Base-by-base conservation (phyloP, 805 yeast species). In the Hanseniaspora clermontiae region DNA sequence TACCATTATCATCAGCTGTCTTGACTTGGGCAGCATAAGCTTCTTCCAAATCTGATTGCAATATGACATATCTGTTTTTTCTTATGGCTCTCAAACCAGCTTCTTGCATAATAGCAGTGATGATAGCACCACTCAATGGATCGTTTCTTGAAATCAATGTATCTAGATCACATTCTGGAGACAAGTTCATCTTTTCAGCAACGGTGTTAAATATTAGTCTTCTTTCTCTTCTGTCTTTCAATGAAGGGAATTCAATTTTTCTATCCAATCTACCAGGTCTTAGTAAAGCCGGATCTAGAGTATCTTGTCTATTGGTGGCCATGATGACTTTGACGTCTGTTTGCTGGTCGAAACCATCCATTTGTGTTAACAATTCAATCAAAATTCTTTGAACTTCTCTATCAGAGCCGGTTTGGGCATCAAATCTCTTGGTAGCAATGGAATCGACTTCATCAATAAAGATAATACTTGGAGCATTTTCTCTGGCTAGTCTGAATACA, bases 301-400 rank as follows among this genome's bases (percentile, higher is more conserved):
- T 93, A 68, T 93, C 99, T n/a, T 96, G 96, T 74, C 99, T 85
- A 73, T 93, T 93, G 12, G 99, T 93, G 43, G 99, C 98, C 99
- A 93, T 93, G 61, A 93, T 93, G 39, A 93, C 97, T 74, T 93
- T 93, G 54, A 93, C 98, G 61, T 89, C 90, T 7, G 96, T 81
- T 1, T 85, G 75, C 74, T 93, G 98, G 68, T 93, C 99, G 65
- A 93, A 93, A 51, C 99, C 99, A 72, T 93, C 99, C 99, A 93
- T 93, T 74, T 93, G 99, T 65, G 95, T 93, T 65, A 93, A 78
- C 67, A 93, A 77, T 74, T 93, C 99, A 67, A 93, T 83, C 70
- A 93, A 77, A 62, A 91, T 93, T 75, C 99, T 87, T 74, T 93
- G 99, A 56, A 93, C 98, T 74, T 93, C 99, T 72, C 98, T 83